These are phyloP conservation scores for Boletus tylopilopsis DNA, from an alignment of 768 basidiomycete species.

Conservation along the genomic window DNA sequence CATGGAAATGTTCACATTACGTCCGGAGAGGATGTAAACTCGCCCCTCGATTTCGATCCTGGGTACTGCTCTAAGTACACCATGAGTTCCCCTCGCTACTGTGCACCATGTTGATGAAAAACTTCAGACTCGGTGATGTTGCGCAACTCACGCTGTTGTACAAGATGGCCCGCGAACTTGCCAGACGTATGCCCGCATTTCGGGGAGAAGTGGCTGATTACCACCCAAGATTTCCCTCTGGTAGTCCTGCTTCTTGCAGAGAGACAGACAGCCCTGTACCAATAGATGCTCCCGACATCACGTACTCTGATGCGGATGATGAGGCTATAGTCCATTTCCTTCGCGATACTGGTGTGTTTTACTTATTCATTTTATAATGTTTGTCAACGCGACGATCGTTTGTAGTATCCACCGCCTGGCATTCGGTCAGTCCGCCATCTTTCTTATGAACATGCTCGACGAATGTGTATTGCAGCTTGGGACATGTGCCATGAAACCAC, in stretches of 20 bases:
- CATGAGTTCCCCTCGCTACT: neutral
- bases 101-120: neutral
- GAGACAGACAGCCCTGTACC: constrained; percentile 18
- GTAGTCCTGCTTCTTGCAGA: constrained; percentile 26
- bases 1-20: constrained; percentile 47
- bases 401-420: constrained; percentile 12
- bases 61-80: constrained; percentile 42
- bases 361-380: neutral
- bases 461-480: constrained; percentile 40
- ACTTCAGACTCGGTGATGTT: constrained; percentile 12
- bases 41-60: constrained; percentile 42
- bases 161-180: constrained; percentile 52
- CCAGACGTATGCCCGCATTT: constrained; percentile 45
- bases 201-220: constrained; percentile 15
- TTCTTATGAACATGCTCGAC: neutral
- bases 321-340: constrained; percentile 28
- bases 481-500: constrained; percentile 68
- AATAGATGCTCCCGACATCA: constrained; percentile 28
- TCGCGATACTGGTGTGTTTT: constrained; percentile 15
- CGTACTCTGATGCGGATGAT: constrained; percentile 34
- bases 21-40: constrained; percentile 38
- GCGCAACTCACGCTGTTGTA: constrained; percentile 35
- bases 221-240: constrained; percentile 30
- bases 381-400: neutral
- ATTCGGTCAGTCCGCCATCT: constrained; percentile 9